phyloP scores from a whole-genome alignment of 768 basidiomycete species.

The Lactarius deliciosus region DNA sequence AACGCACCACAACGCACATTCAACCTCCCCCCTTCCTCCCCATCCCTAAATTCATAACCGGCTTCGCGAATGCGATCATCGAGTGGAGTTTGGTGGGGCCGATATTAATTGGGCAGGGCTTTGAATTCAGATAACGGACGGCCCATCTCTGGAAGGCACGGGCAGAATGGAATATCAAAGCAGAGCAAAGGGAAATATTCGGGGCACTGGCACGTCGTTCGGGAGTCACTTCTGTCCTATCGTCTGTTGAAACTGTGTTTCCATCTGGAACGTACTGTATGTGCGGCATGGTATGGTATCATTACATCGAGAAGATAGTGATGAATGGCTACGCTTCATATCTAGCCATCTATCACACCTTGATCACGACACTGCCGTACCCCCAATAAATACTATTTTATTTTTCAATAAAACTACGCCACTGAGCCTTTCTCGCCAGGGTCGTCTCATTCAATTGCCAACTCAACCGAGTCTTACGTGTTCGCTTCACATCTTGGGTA shows the following conservation, averaged over 20 bases:
- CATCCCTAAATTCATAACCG: neutral
- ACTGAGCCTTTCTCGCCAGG: neutral
- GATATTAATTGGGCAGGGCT: neutral
- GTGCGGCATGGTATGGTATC: neutral
- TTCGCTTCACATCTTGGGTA: neutral
- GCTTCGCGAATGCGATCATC: neutral
- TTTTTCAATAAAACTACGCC: neutral
- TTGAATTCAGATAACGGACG: neutral
- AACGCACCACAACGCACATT: neutral
- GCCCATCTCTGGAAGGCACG: neutral
- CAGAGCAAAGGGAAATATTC: neutral
- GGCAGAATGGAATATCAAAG: neutral
- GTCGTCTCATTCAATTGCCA: neutral
- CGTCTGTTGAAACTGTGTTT: neutral
- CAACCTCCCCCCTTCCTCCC: neutral
- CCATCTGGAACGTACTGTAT: neutral
- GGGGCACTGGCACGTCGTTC: too few species aligned
- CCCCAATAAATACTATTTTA: neutral
- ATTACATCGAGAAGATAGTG: neutral
- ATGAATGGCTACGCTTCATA: neutral
- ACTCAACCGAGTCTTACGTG: neutral
- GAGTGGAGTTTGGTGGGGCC: neutral
- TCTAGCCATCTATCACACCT: too few species aligned
- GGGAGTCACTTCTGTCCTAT: neutral
- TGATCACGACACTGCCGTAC: too few species aligned